These are phyloP conservation scores for Ceratocystis eucalypticola DNA, from an alignment of 2,329 filamentous ascomycete genomes.

Conservation along the genomic window DNA sequence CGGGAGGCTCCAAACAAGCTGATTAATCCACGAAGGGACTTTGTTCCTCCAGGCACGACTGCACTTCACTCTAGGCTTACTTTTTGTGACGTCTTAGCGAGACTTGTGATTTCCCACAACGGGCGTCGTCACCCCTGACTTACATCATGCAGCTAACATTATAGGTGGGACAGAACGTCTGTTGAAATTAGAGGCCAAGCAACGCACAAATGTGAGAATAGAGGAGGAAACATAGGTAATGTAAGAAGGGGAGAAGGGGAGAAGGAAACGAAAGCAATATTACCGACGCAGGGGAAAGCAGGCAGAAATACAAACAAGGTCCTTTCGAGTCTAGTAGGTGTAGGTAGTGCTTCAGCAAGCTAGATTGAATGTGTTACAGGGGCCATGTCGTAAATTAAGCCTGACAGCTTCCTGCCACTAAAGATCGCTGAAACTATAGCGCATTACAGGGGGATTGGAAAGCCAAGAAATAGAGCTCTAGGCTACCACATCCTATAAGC, in stretches of 20 bases:
- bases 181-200: neutral
- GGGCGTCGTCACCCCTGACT: neutral
- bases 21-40: neutral
- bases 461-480: neutral
- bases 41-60: too few relatives aligned
- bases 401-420: neutral
- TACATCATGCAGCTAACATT: neutral
- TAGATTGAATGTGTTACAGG: too few relatives aligned
- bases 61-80: too few relatives aligned
- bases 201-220: neutral
- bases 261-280: neutral
- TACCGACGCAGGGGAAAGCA: too few relatives aligned
- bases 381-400: neutral
- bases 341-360: too few relatives aligned
- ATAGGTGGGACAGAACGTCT: neutral
- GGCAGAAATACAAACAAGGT: too few relatives aligned
- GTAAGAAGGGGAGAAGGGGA: neutral
- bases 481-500: neutral
- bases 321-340: too few relatives aligned
- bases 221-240: neutral
- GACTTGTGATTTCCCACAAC: neutral
- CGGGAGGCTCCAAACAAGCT: neutral
- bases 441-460: neutral
- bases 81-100: too few relatives aligned
- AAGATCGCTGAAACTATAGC: neutral